Evolutionary conservation across 1,284 basidiomycete genomes (phyloP), one percentile per base, ranked within the genome.

Genomic region (Malassezia slooffiae): DNA sequence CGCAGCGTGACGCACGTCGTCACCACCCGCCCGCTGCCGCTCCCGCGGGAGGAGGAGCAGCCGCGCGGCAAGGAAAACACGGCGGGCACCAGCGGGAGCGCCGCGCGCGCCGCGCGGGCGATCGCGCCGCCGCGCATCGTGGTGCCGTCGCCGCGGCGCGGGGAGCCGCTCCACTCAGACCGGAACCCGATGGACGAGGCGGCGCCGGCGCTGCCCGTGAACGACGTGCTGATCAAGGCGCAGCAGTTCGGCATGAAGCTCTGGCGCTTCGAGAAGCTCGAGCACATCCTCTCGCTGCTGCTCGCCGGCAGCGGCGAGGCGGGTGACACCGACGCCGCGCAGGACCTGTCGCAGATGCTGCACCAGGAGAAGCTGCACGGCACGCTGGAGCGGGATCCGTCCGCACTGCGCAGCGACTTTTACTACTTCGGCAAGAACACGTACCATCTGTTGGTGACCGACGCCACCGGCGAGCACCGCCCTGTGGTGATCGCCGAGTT

Each of bases 401-500:
- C 78, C 10, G 84, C 90, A 40, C 83, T 80, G 45, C 79, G 89
- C 34, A 79, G 83, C 49, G 87, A 91, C 70, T 89, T 80, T 64
- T 79, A 79, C 54, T 99, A 97, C 70, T 97, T 97, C 71, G 74
- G 79, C 22, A 80, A 81, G 41, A 76, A 78, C 35, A 80, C 77
- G 43, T 81, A 77, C 66, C 95, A 86, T 69, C 75, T 96, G 22
- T 76, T 97, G 30, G 79, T 97, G 20, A 90, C 96, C 68, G 93
- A 97, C 62, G 78, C 87, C 47, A 80, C 78, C 5, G 79, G 82
- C 48, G 82, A 89, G 41, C 71, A 75, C 57, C 72, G 75, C 20
- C 74, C 77, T 4, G 70, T 79, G 59, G 73, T 76, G 61, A 69
- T 71, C 46, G 74, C 75, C 47, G 75, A 78, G 58, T 78, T 75